Evolutionary conservation across 352 stramenopile genomes (phyloP), one percentile per base, ranked within the genome.

Genomic region (Phytophthora agathidicida): DNA sequence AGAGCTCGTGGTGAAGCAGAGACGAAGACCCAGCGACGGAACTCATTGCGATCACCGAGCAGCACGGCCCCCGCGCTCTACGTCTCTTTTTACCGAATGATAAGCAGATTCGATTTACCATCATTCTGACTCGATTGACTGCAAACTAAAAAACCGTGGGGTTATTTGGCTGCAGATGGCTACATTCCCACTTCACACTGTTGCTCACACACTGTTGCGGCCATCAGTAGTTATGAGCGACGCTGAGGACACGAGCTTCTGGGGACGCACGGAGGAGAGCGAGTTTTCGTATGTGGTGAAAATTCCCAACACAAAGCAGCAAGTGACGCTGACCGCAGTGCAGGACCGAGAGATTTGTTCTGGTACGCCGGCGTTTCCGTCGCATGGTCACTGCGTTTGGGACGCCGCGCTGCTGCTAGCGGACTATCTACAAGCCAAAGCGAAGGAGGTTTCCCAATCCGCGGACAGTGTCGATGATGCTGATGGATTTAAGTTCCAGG

Each of bases 351-450:
- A 65, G 5, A 33, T 73, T 5, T 82, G 73, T 43, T 27, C 50
- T 33, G 73, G 69, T 11, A 69, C 58, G 7, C 73, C 63, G 14
- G 50, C 30, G 20, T 82, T 77, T 38, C 69, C 75, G 27, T 85
- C 75, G 49, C 75, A 85, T 28, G 75, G 75, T 20, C 72, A 85
- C 36, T 83, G 73, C 46, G 75, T 85, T 22, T 85, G 76, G 76
- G 76, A 86, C 49, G 76, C 76, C n/a, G 73, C 73, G 2, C 22
- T 86, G 44, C 57, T 83, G 23, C 60, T 86, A 7, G 67, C 76
- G 27, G 73, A 82, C 33, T 83, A 80, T 52, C 43, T 83, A 26
- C 76, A 86, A 41, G 36, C 30, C 5, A 49, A 62, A 27, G 62
- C 36, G 7, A 45, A 30, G 8, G 35, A 49, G 22, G 11, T 3